Base-by-base conservation (phyloP, 768 basidiomycete genomes). In the Lactarius akahatsu region DNA sequence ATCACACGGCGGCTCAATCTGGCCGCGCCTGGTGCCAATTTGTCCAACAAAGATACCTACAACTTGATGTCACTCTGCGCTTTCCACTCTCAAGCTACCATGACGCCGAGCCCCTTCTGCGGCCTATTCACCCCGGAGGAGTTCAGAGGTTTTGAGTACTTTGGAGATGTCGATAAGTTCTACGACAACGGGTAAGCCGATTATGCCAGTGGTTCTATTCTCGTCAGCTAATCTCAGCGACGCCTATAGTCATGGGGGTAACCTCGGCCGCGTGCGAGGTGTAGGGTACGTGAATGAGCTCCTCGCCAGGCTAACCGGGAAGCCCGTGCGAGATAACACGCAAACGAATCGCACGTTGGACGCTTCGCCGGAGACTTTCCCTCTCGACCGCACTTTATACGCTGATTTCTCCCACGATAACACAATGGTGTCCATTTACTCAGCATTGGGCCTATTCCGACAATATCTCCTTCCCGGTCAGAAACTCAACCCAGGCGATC, bases 221-320 rank as follows among this genome's bases (percentile, higher is more conserved):
- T n/a, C 30, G 2, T 28, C 36, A 2, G 41, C 23, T 23, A 20
- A 60, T 57, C 67, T 52, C 16, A 45, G 7, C 57, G 10, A 30
- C 5, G 13, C 52, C 34, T 57, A 23, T 66, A 90, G 89, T 23
- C 83, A 91, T 66, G 91, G 92, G 4, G 85, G 86, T 67, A 70
- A 74, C 2, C 78, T 94, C 1, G 92, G 92, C 2, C 87, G 79
- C 5, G 85, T 92, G 8, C 91, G 92, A 73, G 92, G 92, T 38
- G 87, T 94, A 4, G 94, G 94, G 7, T 96, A 91, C 74, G 80
- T 91, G 72, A 94, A 94, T 74, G 94, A 96, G 77, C 83, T 96
- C n/a, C 74, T 96, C 26, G 91, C 92, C 0, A 85, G 95, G 13
- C 81, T 96, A 52, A 91, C 88, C 0, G 80, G 80, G 18, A 75